phyloP scores from a whole-genome alignment of 768 basidiomycete genomes.

The Phaffia australis region DNA sequence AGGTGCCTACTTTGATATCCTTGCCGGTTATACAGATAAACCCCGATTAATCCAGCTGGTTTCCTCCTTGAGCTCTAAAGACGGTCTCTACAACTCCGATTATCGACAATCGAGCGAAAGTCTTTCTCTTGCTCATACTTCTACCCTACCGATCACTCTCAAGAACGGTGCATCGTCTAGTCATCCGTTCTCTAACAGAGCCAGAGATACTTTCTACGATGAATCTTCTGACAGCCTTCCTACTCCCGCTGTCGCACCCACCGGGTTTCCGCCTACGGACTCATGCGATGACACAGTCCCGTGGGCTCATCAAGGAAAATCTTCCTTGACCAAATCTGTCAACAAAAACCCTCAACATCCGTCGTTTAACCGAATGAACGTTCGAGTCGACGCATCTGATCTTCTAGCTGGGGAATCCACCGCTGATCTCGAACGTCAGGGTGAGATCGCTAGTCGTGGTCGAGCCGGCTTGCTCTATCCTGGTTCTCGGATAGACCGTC shows the following conservation, averaged over 20 bases:
- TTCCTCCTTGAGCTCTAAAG: too few relatives aligned
- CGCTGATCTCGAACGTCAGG: neutral
- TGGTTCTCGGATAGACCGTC: conserved; percentile 16
- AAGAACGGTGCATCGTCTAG: neutral
- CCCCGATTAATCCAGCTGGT: neutral
- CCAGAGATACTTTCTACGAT: neutral
- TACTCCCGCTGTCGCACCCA: neutral
- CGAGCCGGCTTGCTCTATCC: conserved; percentile 23
- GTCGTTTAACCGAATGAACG: neutral
- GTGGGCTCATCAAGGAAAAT: too few relatives aligned
- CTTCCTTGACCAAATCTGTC: too few relatives aligned
- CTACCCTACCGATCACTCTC: neutral
- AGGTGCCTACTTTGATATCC: conserved; percentile 24
- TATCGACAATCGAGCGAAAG: neutral
- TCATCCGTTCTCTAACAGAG: too few relatives aligned
- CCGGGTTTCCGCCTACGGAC: too few relatives aligned
- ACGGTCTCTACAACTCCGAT: neutral
- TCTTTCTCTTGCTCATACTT: neutral
- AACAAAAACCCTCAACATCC: too few relatives aligned
- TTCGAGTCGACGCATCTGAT: conserved; percentile 2
- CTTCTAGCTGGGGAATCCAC: neutral
- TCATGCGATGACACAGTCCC: too few relatives aligned
- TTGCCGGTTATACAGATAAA: conserved; percentile 19
- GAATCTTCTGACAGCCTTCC: neutral
- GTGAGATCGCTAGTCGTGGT: conserved; percentile 9